Conservation (phyloP, 2,329 filamentous ascomycete species). For the Immersiporthe knoxdaviesiana region DNA sequence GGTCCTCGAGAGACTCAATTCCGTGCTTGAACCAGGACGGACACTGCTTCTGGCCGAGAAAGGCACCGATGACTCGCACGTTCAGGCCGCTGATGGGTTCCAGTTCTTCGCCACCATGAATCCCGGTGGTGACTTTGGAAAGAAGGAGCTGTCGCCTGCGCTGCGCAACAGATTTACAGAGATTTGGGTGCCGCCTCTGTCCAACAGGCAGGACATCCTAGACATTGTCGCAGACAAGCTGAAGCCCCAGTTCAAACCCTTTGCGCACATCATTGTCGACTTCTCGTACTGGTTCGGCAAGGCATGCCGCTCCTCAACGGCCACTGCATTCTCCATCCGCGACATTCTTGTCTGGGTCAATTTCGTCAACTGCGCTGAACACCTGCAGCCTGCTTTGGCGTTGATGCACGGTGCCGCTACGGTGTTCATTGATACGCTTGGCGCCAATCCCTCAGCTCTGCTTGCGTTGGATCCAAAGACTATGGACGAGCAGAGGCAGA, state of each 20-base stretch:
- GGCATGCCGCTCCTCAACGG: conserved; percentile 74
- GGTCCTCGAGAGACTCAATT: conserved; percentile 93
- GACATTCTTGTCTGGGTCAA: conserved; percentile 92
- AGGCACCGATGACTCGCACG: conserved; percentile 79
- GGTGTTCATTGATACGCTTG: conserved; percentile 93
- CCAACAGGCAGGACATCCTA: conserved; percentile 80
- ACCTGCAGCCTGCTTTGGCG: conserved; percentile 48
- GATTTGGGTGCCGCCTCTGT: conserved; percentile 93
- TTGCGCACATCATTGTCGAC: conserved; percentile 72
- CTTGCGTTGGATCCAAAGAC: conserved; percentile 72
- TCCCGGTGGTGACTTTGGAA: conserved; percentile 96
- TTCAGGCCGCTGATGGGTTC: conserved; percentile 77
- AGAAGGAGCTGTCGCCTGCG: conserved; percentile 94
- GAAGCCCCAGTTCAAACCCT: conserved; percentile 52
- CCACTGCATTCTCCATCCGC: conserved; percentile 83
- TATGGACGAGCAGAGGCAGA: conserved; percentile 70
- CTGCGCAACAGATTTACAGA: conserved; percentile 96
- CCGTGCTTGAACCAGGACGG: conserved; percentile 86
- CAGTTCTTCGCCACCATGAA: conserved; percentile 99
- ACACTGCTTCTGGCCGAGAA: conserved; percentile 92
- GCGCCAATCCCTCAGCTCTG: conserved; percentile 90
- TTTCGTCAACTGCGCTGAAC: conserved; percentile 75
- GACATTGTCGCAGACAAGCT: conserved; percentile 86
- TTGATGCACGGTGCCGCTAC: conserved; percentile 87
- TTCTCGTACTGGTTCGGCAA: conserved; percentile 94